Evolutionary conservation across 2,329 filamentous ascomycete species (phyloP).

Genomic region (Curvularia sp.): DNA sequence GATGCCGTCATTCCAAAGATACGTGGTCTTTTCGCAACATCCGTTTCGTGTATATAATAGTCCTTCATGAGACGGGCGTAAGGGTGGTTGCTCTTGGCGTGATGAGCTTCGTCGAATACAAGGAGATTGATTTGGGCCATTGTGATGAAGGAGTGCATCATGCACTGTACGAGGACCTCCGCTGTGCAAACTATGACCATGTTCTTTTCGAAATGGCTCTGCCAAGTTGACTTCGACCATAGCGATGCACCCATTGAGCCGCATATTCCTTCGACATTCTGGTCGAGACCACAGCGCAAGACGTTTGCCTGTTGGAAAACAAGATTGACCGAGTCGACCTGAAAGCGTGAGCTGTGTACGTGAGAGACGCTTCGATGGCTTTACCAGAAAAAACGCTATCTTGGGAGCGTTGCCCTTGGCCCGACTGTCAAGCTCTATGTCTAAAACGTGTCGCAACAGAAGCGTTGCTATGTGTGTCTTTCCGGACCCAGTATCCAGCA

Average conservation of each 20-base stretch:
- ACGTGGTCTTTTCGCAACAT: conserved; percentile 65
- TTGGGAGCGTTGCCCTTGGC: conserved; percentile 65
- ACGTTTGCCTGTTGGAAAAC: conserved; percentile 90
- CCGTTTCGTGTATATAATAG: conserved; percentile 68
- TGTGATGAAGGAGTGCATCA: conserved; percentile 77
- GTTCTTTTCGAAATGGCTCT: conserved; percentile 64
- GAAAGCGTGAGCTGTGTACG: conserved; percentile 9
- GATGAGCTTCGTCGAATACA: conserved; percentile 95
- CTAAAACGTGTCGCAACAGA: conserved; percentile 76
- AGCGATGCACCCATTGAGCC: conserved; percentile 71
- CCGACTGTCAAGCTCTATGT: conserved; percentile 77
- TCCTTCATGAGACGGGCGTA: conserved; percentile 91
- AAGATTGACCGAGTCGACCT: conserved; percentile 86
- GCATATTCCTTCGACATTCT: conserved; percentile 75
- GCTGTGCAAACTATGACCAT: conserved; percentile 94
- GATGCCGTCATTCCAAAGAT: conserved; percentile 98
- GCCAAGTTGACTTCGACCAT: conserved; percentile 68
- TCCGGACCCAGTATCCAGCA: conserved; percentile 92
- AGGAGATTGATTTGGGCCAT: conserved; percentile 88
- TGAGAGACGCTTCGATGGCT: neutral
- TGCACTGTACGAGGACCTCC: conserved; percentile 79
- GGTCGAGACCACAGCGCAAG: conserved; percentile 79
- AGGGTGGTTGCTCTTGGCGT: conserved; percentile 90
- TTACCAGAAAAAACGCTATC: conserved; percentile 83
- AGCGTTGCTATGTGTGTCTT: conserved; percentile 96